Conservation (phyloP, 2,329 filamentous ascomycete genomes). For the Dryadomyces quercus-mongolicae region DNA sequence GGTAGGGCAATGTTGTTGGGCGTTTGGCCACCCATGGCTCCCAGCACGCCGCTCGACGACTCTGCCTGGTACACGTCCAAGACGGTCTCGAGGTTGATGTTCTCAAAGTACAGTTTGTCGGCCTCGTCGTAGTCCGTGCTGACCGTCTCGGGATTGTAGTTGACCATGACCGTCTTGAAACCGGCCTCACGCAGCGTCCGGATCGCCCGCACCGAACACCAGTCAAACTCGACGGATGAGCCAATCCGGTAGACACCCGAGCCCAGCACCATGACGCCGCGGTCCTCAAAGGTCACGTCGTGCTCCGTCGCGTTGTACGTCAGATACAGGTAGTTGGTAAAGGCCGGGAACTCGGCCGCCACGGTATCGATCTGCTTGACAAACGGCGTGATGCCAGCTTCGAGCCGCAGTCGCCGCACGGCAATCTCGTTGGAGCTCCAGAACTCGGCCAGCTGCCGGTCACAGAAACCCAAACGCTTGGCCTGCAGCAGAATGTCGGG, state of each 20-base stretch:
- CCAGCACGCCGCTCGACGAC: slow-evolving; percentile 68
- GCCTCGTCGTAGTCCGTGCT: slow-evolving; percentile 90
- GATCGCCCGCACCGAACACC: slow-evolving; percentile 93
- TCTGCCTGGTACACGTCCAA: slow-evolving; percentile 91
- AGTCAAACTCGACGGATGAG: slow-evolving; percentile 97
- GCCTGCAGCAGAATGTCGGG: slow-evolving; percentile 62
- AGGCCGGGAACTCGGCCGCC: slow-evolving; percentile 87
- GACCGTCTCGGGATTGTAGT: slow-evolving; percentile 78
- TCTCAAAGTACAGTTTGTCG: slow-evolving; percentile 91
- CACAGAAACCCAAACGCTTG: slow-evolving; percentile 89
- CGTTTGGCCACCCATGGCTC: slow-evolving; percentile 94
- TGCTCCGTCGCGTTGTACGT: slow-evolving; percentile 88
- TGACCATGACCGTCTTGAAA: slow-evolving; percentile 94
- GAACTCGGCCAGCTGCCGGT: slow-evolving; percentile 87
- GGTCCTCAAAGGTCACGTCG: slow-evolving; percentile 75
- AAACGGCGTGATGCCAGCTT: slow-evolving; percentile 73
- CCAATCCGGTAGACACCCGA: slow-evolving; percentile 96
- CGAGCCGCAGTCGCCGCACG: slow-evolving; percentile 71
- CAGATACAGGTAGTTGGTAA: slow-evolving; percentile 91
- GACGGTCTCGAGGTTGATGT: slow-evolving; percentile 79
- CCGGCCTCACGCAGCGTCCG: slow-evolving; percentile 74
- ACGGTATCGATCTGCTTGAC: slow-evolving; percentile 99
- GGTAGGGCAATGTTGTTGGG: slow-evolving; percentile 96
- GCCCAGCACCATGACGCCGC: slow-evolving; percentile 90
- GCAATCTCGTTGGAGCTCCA: slow-evolving; percentile 91